Conservation (phyloP, 768 basidiomycete genomes). For the Obba rivulosa region DNA sequence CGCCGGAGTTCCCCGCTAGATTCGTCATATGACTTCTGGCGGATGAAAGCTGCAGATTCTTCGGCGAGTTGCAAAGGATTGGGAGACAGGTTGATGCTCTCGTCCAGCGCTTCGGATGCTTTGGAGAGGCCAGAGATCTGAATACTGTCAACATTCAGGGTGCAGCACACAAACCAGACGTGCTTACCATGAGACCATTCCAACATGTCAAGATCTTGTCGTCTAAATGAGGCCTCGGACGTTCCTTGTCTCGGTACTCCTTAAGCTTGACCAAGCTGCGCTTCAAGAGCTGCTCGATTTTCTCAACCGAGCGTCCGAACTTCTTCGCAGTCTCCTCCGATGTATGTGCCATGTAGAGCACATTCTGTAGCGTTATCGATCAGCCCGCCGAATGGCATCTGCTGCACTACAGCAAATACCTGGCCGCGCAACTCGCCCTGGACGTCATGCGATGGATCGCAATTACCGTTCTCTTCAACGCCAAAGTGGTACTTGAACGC, state of each 20-base stretch:
- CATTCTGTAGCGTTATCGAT: conserved; percentile 9
- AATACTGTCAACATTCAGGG: background rate
- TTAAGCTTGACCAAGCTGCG: conserved; percentile 19
- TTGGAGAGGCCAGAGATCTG: conserved; percentile 21
- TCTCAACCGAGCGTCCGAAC: conserved; percentile 14
- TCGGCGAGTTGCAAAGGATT: conserved; percentile 12
- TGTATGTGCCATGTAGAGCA: conserved; percentile 17
- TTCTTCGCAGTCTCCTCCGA: conserved; percentile 14
- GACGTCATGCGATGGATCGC: conserved; percentile 30
- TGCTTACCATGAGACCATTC: conserved; percentile 36
- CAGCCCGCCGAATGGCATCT: background rate
- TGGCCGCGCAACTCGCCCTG: conserved; percentile 30
- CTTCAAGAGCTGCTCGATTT: conserved; percentile 18
- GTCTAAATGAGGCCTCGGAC: conserved; percentile 35
- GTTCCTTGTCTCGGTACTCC: conserved; percentile 25
- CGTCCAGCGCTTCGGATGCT: conserved; percentile 11
- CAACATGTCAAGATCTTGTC: conserved; percentile 37
- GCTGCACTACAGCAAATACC: conserved; percentile 5
- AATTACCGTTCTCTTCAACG: conserved; percentile 30
- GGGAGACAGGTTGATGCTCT: background rate
- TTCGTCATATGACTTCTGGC: conserved; percentile 13
- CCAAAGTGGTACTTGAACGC: conserved; percentile 30
- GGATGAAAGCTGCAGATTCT: conserved; percentile 13
- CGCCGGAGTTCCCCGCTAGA: conserved; percentile 21
- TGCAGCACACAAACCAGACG: conserved; percentile 7